Conservation (phyloP, 257 asterid species). For the Handroanthus guayacan region DNA sequence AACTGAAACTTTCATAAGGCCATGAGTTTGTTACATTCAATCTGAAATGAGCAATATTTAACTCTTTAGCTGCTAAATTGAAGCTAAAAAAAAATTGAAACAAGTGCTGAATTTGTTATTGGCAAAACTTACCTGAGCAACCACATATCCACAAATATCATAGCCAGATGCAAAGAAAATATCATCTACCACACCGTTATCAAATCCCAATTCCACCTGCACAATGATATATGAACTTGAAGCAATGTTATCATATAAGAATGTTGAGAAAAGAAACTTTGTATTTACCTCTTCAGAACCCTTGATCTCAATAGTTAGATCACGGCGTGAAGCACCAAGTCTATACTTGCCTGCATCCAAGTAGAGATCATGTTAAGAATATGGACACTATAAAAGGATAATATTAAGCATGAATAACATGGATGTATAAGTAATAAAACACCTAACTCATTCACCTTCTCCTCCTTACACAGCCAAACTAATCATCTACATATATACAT, state of each 20-base stretch:
- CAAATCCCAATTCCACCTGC: slow-evolving; percentile 88
- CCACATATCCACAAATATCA: slow-evolving; percentile 87
- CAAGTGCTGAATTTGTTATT: neutral
- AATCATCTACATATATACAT: slow-evolving; percentile 11
- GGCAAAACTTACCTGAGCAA: slow-evolving; percentile 72
- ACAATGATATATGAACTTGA: slow-evolving; percentile 35
- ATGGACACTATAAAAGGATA: slow-evolving; percentile 15
- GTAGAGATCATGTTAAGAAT: slow-evolving; percentile 34
- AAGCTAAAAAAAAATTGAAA: neutral
- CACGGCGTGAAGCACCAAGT: slow-evolving; percentile 75
- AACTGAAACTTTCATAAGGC: neutral
- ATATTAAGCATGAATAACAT: slow-evolving; percentile 19
- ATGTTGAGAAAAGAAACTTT: slow-evolving; percentile 2
- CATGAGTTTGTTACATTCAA: slow-evolving; percentile 24
- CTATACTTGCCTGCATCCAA: slow-evolving; percentile 73
- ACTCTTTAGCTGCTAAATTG: slow-evolving; percentile 17
- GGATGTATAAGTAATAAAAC: slow-evolving; percentile 9
- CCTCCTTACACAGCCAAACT: slow-evolving; percentile 32
- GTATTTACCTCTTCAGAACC: slow-evolving; percentile 78
- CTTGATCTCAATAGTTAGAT: slow-evolving; percentile 72
- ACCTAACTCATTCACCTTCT: slow-evolving; percentile 18
- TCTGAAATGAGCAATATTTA: slow-evolving; percentile 25
- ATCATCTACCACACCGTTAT: slow-evolving; percentile 68
- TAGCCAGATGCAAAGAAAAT: slow-evolving; percentile 82
- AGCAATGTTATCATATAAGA: slow-evolving; percentile 17